Evolutionary conservation across 345 rosid genomes (phyloP), one percentile per base, ranked within the genome.

Genomic region (Sisymbrium altissimum): DNA sequence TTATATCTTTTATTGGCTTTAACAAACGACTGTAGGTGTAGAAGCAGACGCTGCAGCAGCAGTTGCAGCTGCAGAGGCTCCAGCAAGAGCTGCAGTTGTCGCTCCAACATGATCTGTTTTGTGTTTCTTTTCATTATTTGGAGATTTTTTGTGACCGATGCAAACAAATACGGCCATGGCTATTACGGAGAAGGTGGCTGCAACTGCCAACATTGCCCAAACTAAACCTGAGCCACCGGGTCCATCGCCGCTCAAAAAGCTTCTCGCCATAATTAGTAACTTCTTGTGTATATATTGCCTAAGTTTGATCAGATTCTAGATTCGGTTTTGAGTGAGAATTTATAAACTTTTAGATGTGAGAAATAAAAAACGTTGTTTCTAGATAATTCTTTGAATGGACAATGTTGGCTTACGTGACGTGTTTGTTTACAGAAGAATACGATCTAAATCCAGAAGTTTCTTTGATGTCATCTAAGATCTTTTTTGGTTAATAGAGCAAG

Each of bases 121-220:
- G 19, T 15, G 6, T 56, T 32, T 56, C 61, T 32, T 32, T 9
- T 32, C 2, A 41, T 14, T 41, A 11, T 52, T 52, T 52, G 7
- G 33, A 56, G 61, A 1, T 17, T 33, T 58, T 15, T 35, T 17
- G n/a, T 15, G 14, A 17, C 4, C 64, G 64, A 5, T 33, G 59
- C 59, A 66, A 19, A 55, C 64, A 18, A 68, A 29, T 29, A 56
- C 43, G 23, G 73, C 43, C 44, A 43, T 41, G 64, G 70, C 59
- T 49, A 66, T 32, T 7, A 66, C 14, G 11, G 64, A 56, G 21
- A 69, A 41, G 19, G 73, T 40, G 21, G 73, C 52, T 30, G 54
- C 73, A 13, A 55, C 54, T 14, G 9, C 32, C 64, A 41, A 43
- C 21, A 68, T 68, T 41, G 32, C 71, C 64, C 53, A 43, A 41